Evolutionary conservation across 345 rosid species (phyloP).

Genomic region (Raphanus raphanistrum): DNA sequence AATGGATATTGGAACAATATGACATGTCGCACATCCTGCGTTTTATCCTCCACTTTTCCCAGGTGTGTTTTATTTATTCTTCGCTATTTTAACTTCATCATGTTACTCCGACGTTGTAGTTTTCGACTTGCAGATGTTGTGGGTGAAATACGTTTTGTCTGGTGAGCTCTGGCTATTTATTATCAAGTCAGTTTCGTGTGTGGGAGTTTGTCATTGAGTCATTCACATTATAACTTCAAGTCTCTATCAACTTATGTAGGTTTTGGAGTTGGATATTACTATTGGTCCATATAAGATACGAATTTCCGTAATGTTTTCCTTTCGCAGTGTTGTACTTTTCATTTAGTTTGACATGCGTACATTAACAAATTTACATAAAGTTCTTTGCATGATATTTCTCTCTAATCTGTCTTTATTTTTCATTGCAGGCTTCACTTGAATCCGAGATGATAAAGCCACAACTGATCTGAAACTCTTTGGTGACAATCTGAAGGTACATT

Average conservation of each 20-base stretch:
- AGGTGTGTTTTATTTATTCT: too few relatives aligned
- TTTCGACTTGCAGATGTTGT: too few relatives aligned
- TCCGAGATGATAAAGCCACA: constrained; percentile 80
- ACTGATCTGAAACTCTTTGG: constrained; percentile 72
- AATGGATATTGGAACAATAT: constrained; percentile 90
- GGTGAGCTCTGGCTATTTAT: not conserved
- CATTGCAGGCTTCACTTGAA: constrained; percentile 67
- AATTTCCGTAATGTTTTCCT: not conserved
- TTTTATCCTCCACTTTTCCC: too few relatives aligned
- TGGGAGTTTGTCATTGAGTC: not conserved
- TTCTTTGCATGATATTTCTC: not conserved
- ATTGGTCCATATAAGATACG: constrained; percentile 75
- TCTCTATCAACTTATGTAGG: constrained; percentile 44
- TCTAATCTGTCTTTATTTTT: constrained; percentile 10
- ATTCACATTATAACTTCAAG: not conserved
- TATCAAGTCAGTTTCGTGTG: not conserved
- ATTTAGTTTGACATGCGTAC: not conserved
- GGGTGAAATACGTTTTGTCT: not conserved
- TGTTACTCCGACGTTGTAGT: too few relatives aligned
- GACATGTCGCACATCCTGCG: constrained; percentile 84
- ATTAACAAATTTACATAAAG: not conserved
- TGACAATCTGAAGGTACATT: too few relatives aligned
- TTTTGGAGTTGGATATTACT: constrained; percentile 89
- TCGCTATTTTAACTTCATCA: too few relatives aligned
- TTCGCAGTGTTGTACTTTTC: not conserved